Conservation (phyloP, 2,329 filamentous ascomycete species). For the Hyphodiscus sp. region DNA sequence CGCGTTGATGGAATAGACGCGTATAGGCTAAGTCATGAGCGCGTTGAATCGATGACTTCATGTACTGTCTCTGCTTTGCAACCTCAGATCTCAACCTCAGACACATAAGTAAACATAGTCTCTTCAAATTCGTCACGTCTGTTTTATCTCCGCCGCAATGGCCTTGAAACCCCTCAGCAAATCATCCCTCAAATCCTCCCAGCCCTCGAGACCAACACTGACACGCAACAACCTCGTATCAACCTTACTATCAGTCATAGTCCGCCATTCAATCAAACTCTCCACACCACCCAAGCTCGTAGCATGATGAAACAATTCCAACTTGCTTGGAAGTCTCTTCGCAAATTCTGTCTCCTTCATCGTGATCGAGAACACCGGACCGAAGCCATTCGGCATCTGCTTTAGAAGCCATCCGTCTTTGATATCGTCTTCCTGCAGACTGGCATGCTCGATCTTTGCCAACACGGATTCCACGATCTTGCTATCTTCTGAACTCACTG, state of each 20-base stretch:
- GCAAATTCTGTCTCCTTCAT: slow-evolving; percentile 57
- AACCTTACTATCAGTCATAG: slow-evolving; percentile 73
- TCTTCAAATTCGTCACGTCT: neutral
- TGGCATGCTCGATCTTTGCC: slow-evolving; percentile 65
- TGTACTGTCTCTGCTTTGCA: no score
- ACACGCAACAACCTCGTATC: slow-evolving; percentile 70
- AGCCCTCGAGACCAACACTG: slow-evolving; percentile 80
- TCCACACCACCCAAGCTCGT: slow-evolving; percentile 92
- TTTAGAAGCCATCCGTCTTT: slow-evolving; percentile 64
- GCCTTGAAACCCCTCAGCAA: slow-evolving; percentile 57
- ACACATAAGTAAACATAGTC: neutral
- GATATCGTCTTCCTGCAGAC: slow-evolving; percentile 60
- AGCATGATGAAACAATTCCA: slow-evolving; percentile 85
- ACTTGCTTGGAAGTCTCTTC: slow-evolving; percentile 64
- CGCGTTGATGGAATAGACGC: no score
- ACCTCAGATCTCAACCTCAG: neutral
- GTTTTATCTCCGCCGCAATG: slow-evolving; percentile 8
- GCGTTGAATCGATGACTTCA: no score
- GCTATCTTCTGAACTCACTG: slow-evolving; percentile 30
- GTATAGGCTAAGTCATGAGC: no score
- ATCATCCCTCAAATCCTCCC: slow-evolving; percentile 78
- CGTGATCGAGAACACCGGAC: slow-evolving; percentile 76
- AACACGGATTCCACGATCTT: slow-evolving; percentile 48
- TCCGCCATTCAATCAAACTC: slow-evolving; percentile 92
- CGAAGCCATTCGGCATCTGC: slow-evolving; percentile 90